Conservation (phyloP, 352 stramenopile species). For the Phytopythium litorale region DNA sequence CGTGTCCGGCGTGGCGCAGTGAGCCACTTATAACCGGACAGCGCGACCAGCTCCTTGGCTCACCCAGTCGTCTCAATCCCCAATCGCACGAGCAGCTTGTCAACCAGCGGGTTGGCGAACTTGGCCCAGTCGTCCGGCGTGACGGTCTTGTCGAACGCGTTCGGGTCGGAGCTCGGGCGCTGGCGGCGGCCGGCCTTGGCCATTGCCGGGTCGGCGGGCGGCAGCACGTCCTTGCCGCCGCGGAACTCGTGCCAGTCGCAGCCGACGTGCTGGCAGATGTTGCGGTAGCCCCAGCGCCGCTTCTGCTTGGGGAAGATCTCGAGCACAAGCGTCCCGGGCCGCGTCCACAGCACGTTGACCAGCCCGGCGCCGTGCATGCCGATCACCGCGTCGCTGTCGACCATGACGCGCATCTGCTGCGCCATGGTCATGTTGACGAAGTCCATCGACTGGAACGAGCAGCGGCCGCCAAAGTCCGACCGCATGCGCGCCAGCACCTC, state of each 20-base stretch:
- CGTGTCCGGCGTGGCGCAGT: background rate
- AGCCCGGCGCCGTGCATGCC: constrained; percentile 80
- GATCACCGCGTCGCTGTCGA: constrained; percentile 73
- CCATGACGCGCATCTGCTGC: constrained; percentile 58
- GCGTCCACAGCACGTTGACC: constrained; percentile 68
- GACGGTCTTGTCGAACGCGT: constrained; percentile 51
- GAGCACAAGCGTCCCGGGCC: constrained; percentile 46
- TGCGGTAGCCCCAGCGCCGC: constrained; percentile 2
- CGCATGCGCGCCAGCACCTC: constrained; percentile 46
- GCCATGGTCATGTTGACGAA: constrained; percentile 52
- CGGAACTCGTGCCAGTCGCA: constrained; percentile 5
- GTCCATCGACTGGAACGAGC: constrained; percentile 50
- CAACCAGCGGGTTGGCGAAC: constrained; percentile 56
- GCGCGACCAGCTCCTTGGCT: background rate
- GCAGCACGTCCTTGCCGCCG: constrained; percentile 24
- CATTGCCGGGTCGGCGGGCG: constrained; percentile 3
- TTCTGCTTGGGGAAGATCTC: constrained; percentile 83
- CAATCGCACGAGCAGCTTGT: constrained; percentile 10
- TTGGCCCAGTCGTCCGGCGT: constrained; percentile 39
- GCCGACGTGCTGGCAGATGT: constrained; percentile 2
- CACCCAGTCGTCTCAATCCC: background rate
- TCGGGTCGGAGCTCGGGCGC: constrained; percentile 21
- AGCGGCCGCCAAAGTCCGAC: background rate
- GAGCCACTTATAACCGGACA: background rate
- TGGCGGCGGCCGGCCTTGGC: constrained; percentile 1